A percentile compares a stretch with the other conserved stretches of the same genome.
Evolutionary conservation across 83 land plant species (phyloP).

Genomic region (Picea mariana): DNA sequence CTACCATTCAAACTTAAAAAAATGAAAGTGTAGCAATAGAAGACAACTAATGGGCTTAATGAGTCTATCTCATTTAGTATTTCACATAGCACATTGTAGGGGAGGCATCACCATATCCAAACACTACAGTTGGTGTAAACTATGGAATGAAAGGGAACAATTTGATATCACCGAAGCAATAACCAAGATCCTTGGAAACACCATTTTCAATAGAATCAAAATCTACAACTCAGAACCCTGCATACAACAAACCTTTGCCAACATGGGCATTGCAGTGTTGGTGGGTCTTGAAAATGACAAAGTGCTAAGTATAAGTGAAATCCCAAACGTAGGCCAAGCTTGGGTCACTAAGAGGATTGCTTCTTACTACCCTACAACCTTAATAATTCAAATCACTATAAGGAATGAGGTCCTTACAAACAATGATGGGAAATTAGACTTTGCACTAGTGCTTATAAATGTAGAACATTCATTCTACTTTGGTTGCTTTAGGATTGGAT

Average conservation of each 20-base stretch:
- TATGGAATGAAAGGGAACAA: constrained; percentile 33
- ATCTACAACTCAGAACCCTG: constrained; percentile 24
- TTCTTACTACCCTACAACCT: constrained; percentile 17
- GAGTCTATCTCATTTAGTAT: no score
- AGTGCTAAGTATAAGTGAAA: constrained; percentile 2
- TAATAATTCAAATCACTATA: constrained; percentile 17
- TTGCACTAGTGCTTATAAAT: constrained; percentile 11
- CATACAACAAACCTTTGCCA: constrained; percentile 21
- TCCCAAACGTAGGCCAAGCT: neutral
- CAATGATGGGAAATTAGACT: neutral
- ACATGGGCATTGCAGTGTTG: constrained; percentile 17
- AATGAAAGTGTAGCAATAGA: no score
- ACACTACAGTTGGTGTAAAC: constrained; percentile 18
- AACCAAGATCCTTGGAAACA: constrained; percentile 15
- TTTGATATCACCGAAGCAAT: constrained; percentile 17
- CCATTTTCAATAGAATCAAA: constrained; percentile 21
- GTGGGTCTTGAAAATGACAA: constrained; percentile 19
- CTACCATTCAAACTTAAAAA: no score
- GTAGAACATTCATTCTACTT: constrained; percentile 11
- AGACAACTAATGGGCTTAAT: no score
- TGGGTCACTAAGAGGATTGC: constrained; percentile 21
- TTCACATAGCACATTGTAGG: no score
- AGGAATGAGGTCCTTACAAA: constrained; percentile 28
- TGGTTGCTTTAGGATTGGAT: neutral
- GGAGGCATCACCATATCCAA: neutral